phyloP scores from a whole-genome alignment of 805 yeast species.

The Cyberlindnera nakhonratchasimensis region DNA sequence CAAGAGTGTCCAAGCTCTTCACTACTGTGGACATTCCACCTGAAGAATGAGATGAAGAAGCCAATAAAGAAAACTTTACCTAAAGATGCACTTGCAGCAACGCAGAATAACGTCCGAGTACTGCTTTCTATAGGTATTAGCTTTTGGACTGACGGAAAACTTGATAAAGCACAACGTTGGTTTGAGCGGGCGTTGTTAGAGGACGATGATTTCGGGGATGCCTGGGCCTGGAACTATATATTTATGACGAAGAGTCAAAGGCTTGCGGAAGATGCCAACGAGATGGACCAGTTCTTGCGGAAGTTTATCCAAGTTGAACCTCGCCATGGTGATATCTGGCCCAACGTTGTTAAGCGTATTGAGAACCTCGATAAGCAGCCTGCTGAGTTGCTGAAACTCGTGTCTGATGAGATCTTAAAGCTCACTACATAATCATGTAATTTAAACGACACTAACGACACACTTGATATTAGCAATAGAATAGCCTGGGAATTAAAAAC shows the following conservation, averaged over 20 bases:
- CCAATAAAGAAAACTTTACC: slow-evolving; percentile 55
- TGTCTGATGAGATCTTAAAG: slow-evolving; percentile 8
- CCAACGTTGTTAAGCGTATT: slow-evolving; percentile 44
- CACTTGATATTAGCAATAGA: too few relatives aligned
- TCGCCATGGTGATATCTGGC: slow-evolving; percentile 62
- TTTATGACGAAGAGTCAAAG: slow-evolving; percentile 35
- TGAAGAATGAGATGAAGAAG: slow-evolving; percentile 42
- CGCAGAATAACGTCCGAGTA: slow-evolving; percentile 57
- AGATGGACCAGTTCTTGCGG: slow-evolving; percentile 33
- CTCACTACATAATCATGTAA: neutral
- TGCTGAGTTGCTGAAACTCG: slow-evolving; percentile 36
- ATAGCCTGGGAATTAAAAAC: too few relatives aligned
- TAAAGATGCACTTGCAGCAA: slow-evolving; percentile 66
- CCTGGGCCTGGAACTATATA: slow-evolving; percentile 64
- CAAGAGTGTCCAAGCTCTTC: slow-evolving; percentile 57
- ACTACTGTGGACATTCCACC: slow-evolving; percentile 60
- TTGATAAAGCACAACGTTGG: slow-evolving; percentile 66
- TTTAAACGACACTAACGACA: neutral
- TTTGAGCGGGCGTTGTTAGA: slow-evolving; percentile 61
- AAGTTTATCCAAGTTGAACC: slow-evolving; percentile 48
- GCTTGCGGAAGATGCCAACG: slow-evolving; percentile 29
- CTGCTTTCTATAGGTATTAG: slow-evolving; percentile 62
- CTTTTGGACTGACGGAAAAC: slow-evolving; percentile 64
- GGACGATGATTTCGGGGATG: slow-evolving; percentile 65
- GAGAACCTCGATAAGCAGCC: slow-evolving; percentile 41